phyloP scores from a whole-genome alignment of 108 stramenopile genomes.

The Cylindrotheca fusiformis region DNA sequence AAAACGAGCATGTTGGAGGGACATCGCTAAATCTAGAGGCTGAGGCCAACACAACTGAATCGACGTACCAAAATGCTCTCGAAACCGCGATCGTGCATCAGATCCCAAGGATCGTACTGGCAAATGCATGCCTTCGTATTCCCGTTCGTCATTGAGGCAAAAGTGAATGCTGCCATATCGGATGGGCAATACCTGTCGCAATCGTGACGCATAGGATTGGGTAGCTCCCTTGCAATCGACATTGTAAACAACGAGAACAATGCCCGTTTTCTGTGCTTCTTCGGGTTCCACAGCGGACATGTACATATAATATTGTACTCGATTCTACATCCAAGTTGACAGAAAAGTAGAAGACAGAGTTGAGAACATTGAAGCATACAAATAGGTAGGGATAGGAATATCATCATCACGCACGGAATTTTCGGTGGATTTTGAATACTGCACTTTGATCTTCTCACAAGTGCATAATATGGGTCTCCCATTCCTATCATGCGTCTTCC shows the following conservation, averaged over 20 bases:
- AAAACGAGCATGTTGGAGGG: neutral
- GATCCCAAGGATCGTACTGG: constrained; percentile 1
- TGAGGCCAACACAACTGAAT: neutral
- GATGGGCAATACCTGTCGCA: constrained; percentile 6
- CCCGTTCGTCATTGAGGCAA: constrained; percentile 2
- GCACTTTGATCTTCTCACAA: neutral
- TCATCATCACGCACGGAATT: neutral
- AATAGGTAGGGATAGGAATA: neutral
- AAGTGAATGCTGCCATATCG: constrained; percentile 12
- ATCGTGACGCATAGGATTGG: neutral
- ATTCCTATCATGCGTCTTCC: neutral
- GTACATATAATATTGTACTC: neutral
- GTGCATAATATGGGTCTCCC: constrained; percentile 5
- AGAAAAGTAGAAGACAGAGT: neutral
- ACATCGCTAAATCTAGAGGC: neutral
- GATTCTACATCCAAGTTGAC: neutral
- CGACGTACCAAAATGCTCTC: constrained; percentile 13
- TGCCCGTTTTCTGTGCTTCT: constrained; percentile 4
- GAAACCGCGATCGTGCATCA: constrained; percentile 12
- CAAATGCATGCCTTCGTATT: neutral
- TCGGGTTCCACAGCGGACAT: neutral
- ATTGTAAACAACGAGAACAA: constrained; percentile 3
- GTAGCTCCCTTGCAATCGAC: neutral
- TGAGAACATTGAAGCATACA: neutral
- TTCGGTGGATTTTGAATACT: neutral